Conservation (phyloP, 2,329 filamentous ascomycete genomes). For the Trichophyton equinum region DNA sequence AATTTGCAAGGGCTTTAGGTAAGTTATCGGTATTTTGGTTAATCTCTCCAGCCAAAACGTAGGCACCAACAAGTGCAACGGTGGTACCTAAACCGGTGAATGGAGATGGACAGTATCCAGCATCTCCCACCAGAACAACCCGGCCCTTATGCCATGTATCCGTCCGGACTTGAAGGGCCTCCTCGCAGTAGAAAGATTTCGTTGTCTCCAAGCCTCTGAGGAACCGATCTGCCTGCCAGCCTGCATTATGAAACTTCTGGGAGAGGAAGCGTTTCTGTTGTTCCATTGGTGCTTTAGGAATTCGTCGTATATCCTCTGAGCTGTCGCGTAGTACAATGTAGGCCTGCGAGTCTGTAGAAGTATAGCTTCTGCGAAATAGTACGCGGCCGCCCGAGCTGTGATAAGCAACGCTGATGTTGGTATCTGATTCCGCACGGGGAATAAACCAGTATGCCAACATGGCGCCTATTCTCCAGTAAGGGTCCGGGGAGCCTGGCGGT, state of each 20-base stretch:
- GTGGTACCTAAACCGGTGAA: conserved; percentile 28
- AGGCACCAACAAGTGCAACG: conserved; percentile 32
- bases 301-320: not conserved
- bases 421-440: conserved; percentile 15
- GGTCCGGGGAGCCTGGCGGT: conserved; percentile 11
- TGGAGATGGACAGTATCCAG: conserved; percentile 23
- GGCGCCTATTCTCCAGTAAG: conserved; percentile 12
- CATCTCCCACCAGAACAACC: conserved; percentile 32
- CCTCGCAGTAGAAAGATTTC: conserved; percentile 36
- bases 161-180: conserved; percentile 24
- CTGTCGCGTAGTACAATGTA: conserved; percentile 13
- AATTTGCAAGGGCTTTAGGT: conserved; percentile 15
- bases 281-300: not conserved
- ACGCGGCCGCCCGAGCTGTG: conserved; percentile 16
- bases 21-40: conserved; percentile 14
- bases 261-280: conserved; percentile 19
- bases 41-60: conserved; percentile 44
- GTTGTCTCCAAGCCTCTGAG: conserved; percentile 29
- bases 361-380: conserved; percentile 17
- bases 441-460: conserved; percentile 22
- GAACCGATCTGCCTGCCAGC: conserved; percentile 27
- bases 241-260: conserved; percentile 24
- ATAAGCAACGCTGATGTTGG: conserved; percentile 11
- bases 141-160: conserved; percentile 22
- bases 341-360: conserved; percentile 15